Conservation (phyloP, 441 rosid species). For the Melastoma candidum region DNA sequence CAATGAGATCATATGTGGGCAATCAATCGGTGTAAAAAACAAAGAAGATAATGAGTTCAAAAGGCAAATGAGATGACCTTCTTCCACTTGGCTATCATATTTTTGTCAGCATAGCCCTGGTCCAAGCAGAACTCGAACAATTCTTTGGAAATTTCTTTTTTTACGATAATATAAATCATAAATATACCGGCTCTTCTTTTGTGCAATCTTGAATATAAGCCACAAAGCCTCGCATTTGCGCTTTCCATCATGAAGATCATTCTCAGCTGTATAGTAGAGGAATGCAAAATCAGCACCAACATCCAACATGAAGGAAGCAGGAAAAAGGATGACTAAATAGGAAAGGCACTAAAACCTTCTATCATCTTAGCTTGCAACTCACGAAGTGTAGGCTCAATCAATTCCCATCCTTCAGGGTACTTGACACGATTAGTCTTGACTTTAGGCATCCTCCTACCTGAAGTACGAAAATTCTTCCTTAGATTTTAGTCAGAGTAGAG, state of each 20-base stretch:
- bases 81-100: constrained; percentile 66
- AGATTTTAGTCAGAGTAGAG: too few species aligned
- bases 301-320: neutral
- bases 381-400: constrained; percentile 70
- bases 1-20: too few species aligned
- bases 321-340: neutral
- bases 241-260: constrained; percentile 63
- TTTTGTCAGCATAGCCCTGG: constrained; percentile 52
- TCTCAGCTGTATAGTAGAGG: constrained; percentile 38
- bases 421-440: constrained; percentile 32
- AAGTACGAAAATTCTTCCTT: too few species aligned
- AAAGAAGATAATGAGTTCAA: too few species aligned
- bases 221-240: constrained; percentile 66
- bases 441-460: too few species aligned
- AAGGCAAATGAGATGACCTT: constrained; percentile 23
- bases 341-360: constrained; percentile 44
- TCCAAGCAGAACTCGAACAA: constrained; percentile 12
- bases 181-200: constrained; percentile 63
- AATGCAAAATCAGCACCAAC: neutral
- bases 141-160: constrained; percentile 61
- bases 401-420: constrained; percentile 77
- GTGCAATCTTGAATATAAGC: constrained; percentile 69
- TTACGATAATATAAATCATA: constrained; percentile 49
- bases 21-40: too few species aligned
- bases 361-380: constrained; percentile 67